A percentile compares a stretch with the other conserved stretches of the same genome.
These are phyloP conservation scores for Aphanocladium album DNA, from an alignment of 2,329 filamentous ascomycete genomes.

Conservation along the genomic window DNA sequence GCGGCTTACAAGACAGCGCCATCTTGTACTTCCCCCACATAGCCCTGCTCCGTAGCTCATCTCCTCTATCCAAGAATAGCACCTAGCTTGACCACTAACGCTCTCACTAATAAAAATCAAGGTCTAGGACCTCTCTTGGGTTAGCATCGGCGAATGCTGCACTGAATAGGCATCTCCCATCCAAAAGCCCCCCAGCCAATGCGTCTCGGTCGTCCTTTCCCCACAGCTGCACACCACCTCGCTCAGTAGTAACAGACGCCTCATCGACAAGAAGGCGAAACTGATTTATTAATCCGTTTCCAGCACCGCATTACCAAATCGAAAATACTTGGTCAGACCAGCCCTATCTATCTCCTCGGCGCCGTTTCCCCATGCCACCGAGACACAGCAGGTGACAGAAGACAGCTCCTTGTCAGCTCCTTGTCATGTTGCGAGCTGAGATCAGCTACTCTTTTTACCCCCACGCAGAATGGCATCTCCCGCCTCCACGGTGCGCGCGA, in stretches of 20 bases:
- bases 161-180: background rate
- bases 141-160: background rate
- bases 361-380: no score
- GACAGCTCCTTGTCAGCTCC: no score
- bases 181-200: background rate
- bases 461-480: background rate
- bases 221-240: background rate
- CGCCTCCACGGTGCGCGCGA: background rate
- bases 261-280: background rate
- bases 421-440: no score
- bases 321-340: background rate
- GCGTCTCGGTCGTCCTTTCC: background rate
- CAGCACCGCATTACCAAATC: conserved; percentile 1
- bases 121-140: background rate
- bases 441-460: no score
- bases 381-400: no score
- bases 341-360: no score
- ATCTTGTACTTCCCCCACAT: background rate
- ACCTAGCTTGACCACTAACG: background rate
- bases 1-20: background rate
- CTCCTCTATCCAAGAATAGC: background rate
- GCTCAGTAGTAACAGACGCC: background rate
- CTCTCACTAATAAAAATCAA: background rate
- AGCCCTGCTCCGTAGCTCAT: background rate
- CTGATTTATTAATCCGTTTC: background rate